These are phyloP conservation scores for Russula vinacea DNA, from an alignment of 768 basidiomycete species.

Conservation along the genomic window DNA sequence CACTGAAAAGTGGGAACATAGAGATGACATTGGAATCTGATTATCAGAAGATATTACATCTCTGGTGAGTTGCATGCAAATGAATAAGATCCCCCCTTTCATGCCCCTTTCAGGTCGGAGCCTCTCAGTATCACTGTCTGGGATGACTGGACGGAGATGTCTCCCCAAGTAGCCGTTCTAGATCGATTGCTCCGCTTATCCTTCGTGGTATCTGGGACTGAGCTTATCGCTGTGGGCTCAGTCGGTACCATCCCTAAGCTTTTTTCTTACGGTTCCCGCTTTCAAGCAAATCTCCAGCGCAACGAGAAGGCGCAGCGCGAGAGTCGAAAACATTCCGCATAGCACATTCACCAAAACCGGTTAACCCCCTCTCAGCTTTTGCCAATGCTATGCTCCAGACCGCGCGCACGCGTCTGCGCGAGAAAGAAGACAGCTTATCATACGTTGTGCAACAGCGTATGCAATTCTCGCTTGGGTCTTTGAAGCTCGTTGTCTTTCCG, in stretches of 20 bases:
- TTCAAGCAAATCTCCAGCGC: constrained; percentile 69
- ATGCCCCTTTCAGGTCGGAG: constrained; percentile 53
- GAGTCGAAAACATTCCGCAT: constrained; percentile 76
- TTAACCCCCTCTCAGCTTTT: constrained; percentile 80
- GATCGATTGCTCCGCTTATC: constrained; percentile 62
- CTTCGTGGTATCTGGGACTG: constrained; percentile 71
- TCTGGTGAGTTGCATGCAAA: constrained; percentile 51
- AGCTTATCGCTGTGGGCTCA: constrained; percentile 63
- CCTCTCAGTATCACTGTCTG: constrained; percentile 69
- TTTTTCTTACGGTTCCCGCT: constrained; percentile 68
- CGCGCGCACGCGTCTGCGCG: constrained; percentile 66
- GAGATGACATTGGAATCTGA: constrained; percentile 70
- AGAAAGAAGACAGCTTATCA: constrained; percentile 56
- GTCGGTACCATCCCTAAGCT: constrained; percentile 77
- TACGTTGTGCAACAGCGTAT: constrained; percentile 70
- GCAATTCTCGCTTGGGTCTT: constrained; percentile 59
- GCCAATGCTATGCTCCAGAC: constrained; percentile 80
- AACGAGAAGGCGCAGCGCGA: constrained; percentile 70
- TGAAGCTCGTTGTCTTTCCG: constrained; percentile 74
- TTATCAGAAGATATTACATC: constrained; percentile 67
- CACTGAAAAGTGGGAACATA: constrained; percentile 69
- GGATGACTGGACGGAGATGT: constrained; percentile 75
- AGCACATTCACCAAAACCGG: constrained; percentile 68
- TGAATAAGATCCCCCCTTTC: constrained; percentile 1
- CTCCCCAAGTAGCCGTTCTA: constrained; percentile 40